Evolutionary conservation across 176 grass and related monocot genomes (phyloP).

Genomic region (Hyparrhenia diplandra): DNA sequence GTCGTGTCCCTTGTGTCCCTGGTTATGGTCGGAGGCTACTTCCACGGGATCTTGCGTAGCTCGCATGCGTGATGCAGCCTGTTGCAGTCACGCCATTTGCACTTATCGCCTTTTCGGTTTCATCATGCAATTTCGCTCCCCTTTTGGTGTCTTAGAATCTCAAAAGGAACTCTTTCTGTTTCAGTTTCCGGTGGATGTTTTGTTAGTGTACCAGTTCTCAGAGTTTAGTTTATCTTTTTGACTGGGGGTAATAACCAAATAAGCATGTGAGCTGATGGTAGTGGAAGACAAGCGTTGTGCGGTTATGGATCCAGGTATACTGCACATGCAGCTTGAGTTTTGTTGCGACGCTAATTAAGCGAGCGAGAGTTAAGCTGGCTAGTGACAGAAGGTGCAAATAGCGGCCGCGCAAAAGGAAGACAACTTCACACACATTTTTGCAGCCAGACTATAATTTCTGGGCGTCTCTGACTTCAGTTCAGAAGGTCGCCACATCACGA

Average conservation of each 20-base stretch:
- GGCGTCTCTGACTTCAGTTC: too few species aligned
- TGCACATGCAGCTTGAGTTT: background rate
- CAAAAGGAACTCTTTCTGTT: background rate
- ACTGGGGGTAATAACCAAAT: background rate
- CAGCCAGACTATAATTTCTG: too few species aligned
- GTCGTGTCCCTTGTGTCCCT: conserved; percentile 72
- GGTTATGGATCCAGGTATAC: background rate
- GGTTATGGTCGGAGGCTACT: conserved; percentile 73
- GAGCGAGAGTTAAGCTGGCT: too few species aligned
- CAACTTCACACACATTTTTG: too few species aligned
- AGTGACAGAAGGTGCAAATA: too few species aligned
- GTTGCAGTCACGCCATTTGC: background rate
- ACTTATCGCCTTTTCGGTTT: background rate
- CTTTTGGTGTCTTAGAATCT: background rate
- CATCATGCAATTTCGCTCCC: background rate
- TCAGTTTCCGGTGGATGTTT: background rate
- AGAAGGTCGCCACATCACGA: too few species aligned
- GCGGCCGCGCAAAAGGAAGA: too few species aligned
- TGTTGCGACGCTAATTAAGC: too few species aligned
- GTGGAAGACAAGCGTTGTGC: background rate
- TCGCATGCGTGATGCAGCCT: conserved; percentile 25
- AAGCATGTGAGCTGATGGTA: background rate
- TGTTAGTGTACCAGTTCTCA: background rate
- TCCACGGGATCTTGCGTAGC: conserved; percentile 71
- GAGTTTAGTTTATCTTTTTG: background rate